Conservation (phyloP, 164 flowering plant genomes). For the Berberis thunbergii region DNA sequence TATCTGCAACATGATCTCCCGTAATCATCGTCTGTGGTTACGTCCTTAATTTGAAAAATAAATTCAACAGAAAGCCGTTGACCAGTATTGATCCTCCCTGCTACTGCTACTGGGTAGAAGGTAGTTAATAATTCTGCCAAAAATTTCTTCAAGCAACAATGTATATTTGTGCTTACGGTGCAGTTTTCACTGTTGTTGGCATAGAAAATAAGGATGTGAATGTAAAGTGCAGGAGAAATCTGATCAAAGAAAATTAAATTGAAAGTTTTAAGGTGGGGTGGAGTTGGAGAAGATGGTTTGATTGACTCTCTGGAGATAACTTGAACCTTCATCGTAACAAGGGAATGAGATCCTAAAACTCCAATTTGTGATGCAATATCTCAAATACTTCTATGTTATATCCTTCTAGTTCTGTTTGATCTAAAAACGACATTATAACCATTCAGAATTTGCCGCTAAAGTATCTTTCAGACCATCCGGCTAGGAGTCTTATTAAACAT, state of each 20-base stretch:
- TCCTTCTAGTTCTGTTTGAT: too few relatives aligned
- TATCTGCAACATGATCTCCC: too few relatives aligned
- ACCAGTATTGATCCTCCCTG: neutral
- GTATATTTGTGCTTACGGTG: neutral
- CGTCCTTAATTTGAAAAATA: too few relatives aligned
- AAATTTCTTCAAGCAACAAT: neutral
- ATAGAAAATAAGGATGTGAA: neutral
- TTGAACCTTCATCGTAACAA: neutral
- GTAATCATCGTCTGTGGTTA: too few relatives aligned
- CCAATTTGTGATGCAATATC: too few relatives aligned
- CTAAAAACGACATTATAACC: too few relatives aligned
- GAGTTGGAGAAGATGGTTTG: slow-evolving; percentile 3
- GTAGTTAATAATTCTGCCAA: neutral
- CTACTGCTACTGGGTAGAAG: neutral
- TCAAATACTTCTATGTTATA: too few relatives aligned
- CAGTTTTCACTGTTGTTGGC: neutral
- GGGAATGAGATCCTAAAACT: too few relatives aligned
- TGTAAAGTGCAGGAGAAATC: slow-evolving; percentile 1
- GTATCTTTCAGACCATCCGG: too few relatives aligned
- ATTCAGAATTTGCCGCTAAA: too few relatives aligned
- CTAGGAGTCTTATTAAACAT: too few relatives aligned
- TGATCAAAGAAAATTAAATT: slow-evolving; percentile 1
- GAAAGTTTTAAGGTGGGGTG: neutral
- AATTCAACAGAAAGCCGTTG: too few relatives aligned
- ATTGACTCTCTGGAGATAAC: slow-evolving; percentile 1